A percentile compares a stretch with the other conserved stretches of the same genome.
Conservation (phyloP, 192 early-diverging fungal genomes). For the Coemansia sp. region DNA sequence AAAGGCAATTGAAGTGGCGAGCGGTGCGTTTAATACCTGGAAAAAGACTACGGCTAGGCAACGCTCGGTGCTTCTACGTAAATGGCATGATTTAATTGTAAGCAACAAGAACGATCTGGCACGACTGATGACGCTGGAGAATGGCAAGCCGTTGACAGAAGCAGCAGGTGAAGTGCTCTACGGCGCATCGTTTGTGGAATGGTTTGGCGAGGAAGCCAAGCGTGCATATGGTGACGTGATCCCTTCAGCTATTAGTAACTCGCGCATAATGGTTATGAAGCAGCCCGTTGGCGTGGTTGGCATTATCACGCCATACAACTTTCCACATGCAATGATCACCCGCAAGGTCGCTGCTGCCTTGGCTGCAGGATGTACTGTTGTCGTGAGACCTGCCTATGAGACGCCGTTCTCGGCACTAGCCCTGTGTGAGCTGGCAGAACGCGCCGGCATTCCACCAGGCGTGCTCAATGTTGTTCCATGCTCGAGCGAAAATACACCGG, state of each 20-base stretch:
- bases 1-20: constrained; percentile 60
- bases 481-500: constrained; percentile 45
- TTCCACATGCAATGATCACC: constrained; percentile 80
- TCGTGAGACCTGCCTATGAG: constrained; percentile 59
- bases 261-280: constrained; percentile 67
- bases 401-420: constrained; percentile 60
- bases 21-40: constrained; percentile 61
- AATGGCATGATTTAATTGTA: constrained; percentile 64
- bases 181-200: constrained; percentile 70
- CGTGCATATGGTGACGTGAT: constrained; percentile 75
- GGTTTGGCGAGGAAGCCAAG: constrained; percentile 86
- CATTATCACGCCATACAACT: constrained; percentile 78
- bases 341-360: constrained; percentile 51
- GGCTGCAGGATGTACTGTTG: constrained; percentile 53
- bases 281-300: constrained; percentile 79
- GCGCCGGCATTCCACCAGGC: constrained; percentile 55
- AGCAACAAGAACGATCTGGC: constrained; percentile 74
- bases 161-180: constrained; percentile 62
- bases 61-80: constrained; percentile 60
- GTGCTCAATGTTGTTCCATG: constrained; percentile 56
- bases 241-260: constrained; percentile 54
- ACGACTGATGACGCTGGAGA: constrained; percentile 77
- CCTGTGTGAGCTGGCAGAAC: constrained; percentile 54
- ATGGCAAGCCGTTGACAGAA: constrained; percentile 69
- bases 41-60: constrained; percentile 62